phyloP scores from a whole-genome alignment of 2,329 filamentous ascomycete genomes.

The Diaporthe vexans region DNA sequence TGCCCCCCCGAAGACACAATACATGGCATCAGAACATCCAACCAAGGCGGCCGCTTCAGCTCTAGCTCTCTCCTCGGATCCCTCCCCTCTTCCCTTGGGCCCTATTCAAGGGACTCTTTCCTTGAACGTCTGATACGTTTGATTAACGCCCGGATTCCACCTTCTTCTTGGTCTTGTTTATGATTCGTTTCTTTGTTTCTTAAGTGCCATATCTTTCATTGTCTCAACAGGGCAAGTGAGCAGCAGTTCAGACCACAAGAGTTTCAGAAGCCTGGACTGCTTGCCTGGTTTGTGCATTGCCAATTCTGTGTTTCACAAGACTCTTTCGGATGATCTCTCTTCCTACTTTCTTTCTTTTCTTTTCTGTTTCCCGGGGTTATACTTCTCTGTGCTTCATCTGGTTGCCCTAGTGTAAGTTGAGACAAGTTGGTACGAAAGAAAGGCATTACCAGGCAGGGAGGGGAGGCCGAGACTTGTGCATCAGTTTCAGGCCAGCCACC shows the following conservation, averaged over 20 bases:
- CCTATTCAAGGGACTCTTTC: neutral
- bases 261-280: constrained; percentile 13
- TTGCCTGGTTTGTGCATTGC: neutral
- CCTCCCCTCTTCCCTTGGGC: too few species aligned
- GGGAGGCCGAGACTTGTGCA: neutral
- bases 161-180: neutral
- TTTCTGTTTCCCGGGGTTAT: neutral
- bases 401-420: neutral
- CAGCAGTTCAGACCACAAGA: neutral
- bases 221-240: neutral
- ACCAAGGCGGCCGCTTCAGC: neutral
- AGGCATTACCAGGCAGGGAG: neutral
- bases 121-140: neutral
- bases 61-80: neutral
- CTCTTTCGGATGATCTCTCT: neutral
- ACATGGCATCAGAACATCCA: neutral
- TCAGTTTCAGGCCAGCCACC: neutral
- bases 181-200: too few species aligned
- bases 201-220: neutral
- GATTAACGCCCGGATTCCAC: neutral
- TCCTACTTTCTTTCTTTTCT: neutral
- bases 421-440: neutral
- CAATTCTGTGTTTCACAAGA: neutral
- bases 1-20: neutral
- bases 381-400: neutral